A percentile compares a stretch with the other conserved stretches of the same genome.
Evolutionary conservation across 768 basidiomycete species (phyloP).

Genomic region (Xerocomellus chrysenteron): DNA sequence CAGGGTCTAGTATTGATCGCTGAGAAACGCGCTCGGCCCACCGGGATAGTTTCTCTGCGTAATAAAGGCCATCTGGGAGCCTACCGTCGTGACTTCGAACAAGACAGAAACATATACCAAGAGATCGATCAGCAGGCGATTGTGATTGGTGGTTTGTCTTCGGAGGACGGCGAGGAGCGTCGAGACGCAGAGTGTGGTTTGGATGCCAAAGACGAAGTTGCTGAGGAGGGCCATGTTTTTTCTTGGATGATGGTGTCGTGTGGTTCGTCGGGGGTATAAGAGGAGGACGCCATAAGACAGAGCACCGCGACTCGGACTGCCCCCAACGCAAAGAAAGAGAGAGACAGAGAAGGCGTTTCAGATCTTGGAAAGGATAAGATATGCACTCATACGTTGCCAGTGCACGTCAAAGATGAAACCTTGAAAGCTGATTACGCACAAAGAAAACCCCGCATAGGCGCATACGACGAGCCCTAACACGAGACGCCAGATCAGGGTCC

Average conservation of each 20-base stretch:
- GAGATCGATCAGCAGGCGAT: neutral
- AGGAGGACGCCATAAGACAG: neutral
- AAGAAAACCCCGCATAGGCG: no score
- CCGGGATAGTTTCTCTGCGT: conserved; percentile 29
- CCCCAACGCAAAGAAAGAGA: neutral
- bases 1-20: conserved; percentile 5
- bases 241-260: conserved; percentile 1
- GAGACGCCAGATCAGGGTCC: no score
- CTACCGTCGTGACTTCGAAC: conserved; percentile 15
- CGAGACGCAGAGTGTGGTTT: conserved; percentile 1
- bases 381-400: neutral
- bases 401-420: neutral
- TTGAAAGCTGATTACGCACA: no score
- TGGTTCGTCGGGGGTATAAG: conserved; percentile 1
- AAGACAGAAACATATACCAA: conserved; percentile 1
- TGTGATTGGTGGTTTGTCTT: neutral
- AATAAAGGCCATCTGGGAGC: conserved; percentile 24
- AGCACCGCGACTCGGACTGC: neutral
- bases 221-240: conserved; percentile 14
- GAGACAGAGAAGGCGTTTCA: neutral
- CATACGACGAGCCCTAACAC: no score
- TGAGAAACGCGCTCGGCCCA: conserved; percentile 26
- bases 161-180: neutral
- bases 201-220: conserved; percentile 12
- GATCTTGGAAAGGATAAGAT: neutral